These are phyloP conservation scores for Cryptosporidium canis DNA, from an alignment of 169 alveolate species.

Conservation along the genomic window DNA sequence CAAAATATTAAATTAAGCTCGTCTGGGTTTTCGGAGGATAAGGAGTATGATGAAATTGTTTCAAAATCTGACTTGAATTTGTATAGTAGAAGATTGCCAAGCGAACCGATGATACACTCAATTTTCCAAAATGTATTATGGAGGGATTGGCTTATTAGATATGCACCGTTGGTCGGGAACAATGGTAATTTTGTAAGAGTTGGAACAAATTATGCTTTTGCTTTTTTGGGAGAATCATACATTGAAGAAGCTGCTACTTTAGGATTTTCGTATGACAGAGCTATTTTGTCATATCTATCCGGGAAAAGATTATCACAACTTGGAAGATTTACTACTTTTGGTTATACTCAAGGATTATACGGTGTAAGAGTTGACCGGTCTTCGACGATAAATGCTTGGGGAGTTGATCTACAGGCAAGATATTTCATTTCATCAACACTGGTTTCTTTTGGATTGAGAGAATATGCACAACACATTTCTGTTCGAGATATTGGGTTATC, in stretches of 20 bases:
- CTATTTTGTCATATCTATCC: slow-evolving; percentile 45
- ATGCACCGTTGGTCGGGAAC: slow-evolving; percentile 61
- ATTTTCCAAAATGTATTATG: slow-evolving; percentile 52
- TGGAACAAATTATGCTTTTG: slow-evolving; percentile 42
- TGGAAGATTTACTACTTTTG: slow-evolving; percentile 60
- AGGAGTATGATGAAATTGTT: neutral
- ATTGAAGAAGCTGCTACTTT: slow-evolving; percentile 65
- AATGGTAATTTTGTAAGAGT: slow-evolving; percentile 61
- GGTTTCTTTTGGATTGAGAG: slow-evolving; percentile 63
- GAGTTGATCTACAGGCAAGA: slow-evolving; percentile 66
- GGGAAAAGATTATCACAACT: slow-evolving; percentile 39
- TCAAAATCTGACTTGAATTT: neutral
- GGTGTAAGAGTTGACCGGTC: slow-evolving; percentile 67
- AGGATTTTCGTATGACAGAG: slow-evolving; percentile 51
- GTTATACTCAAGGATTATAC: slow-evolving; percentile 64
- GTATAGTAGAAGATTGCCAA: slow-evolving; percentile 63
- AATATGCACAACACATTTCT: slow-evolving; percentile 68
- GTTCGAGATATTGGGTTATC: slow-evolving; percentile 54
- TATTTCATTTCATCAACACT: slow-evolving; percentile 58
- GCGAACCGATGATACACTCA: slow-evolving; percentile 23
- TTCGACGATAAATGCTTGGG: slow-evolving; percentile 63
- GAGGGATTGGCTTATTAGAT: slow-evolving; percentile 72
- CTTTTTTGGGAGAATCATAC: slow-evolving; percentile 64
- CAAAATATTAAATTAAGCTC: neutral
- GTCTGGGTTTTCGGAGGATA: neutral